Base-by-base conservation (phyloP, 1,284 basidiomycete species). In the Volvariella volvacea region DNA sequence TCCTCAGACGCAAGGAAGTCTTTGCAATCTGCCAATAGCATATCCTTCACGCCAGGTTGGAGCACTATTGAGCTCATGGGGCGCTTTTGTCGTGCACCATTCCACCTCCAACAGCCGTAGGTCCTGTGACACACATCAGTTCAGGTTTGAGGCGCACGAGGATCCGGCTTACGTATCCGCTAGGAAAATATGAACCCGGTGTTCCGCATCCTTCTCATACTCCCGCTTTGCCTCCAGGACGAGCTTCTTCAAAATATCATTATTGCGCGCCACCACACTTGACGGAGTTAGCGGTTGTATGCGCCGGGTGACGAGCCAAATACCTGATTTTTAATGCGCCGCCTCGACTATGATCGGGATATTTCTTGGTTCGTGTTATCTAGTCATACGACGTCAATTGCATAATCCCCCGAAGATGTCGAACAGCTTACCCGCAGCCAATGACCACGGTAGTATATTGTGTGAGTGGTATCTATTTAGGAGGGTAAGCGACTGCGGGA, bases 41-140 rank as follows among this genome's bases (percentile, higher is more conserved):
- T 89, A 56, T 91, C 87, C 57, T 91, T 91, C 16, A 90, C 85
- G 37, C 84, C 84, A 3, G 85, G 85, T 54, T 88, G 85, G 14
- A 91, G 72, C 14, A 90, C 87, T 50, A 91, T 89, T 9, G 88
- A 90, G 53, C 82, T 87, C 84, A 90, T 83, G 0, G 88, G 87
- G 33, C 88, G 75, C 60, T 90, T 90, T 53, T 88, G 86, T 42
- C 86, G 75, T 8, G 87, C 86, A 39, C 88, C 88, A 57, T 88
- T 90, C 83, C 85, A 90, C 46, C 86, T 71, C 87, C 87, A 90
- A 55, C 80, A 80, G 2, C 73, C 74, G 54, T 84, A 85, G 9
- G 80, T 76, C 33, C 80, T 84, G 52, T 44, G 19, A 45, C 44
- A 42, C 17, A 36, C 28, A 49, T 45, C 46, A 46, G 47, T 42